Evolutionary conservation across 371 early-diverging fungal species (phyloP).

Genomic region (Rhizopus arrhizus): DNA sequence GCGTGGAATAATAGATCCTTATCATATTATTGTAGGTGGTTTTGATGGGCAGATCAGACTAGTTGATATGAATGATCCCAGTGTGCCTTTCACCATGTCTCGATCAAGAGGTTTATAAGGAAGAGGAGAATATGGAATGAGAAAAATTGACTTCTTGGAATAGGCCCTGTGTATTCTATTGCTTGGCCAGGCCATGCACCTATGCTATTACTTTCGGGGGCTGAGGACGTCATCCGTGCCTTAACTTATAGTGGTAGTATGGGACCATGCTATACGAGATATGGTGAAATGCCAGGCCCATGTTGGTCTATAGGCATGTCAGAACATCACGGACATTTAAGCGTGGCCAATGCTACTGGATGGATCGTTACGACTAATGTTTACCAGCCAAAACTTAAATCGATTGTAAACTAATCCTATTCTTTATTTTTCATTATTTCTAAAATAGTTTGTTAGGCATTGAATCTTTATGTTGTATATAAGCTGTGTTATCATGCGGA

Average conservation of each 20-base stretch:
- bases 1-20: slow-evolving; percentile 25
- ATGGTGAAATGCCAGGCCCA: slow-evolving; percentile 7
- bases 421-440: not conserved
- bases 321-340: slow-evolving; percentile 20
- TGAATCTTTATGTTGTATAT: slow-evolving; percentile 7
- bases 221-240: slow-evolving; percentile 7
- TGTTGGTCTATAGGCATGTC: slow-evolving; percentile 18
- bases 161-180: not conserved
- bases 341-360: slow-evolving; percentile 13
- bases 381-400: slow-evolving; percentile 8
- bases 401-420: slow-evolving; percentile 5
- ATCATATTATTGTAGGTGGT: slow-evolving; percentile 29
- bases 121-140: not conserved
- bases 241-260: not conserved
- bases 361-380: slow-evolving; percentile 15
- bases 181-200: slow-evolving; percentile 1
- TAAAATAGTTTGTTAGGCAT: not conserved
- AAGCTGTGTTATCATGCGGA: slow-evolving; percentile 19
- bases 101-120: slow-evolving; percentile 13
- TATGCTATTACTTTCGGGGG: slow-evolving; percentile 1
- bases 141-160: not conserved
- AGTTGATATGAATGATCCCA: slow-evolving; percentile 47
- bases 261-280: not conserved
- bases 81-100: not conserved
- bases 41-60: slow-evolving; percentile 47